A percentile compares a stretch with the other conserved stretches of the same genome.
These are phyloP conservation scores for Hyaloscypha hepaticicola DNA, from an alignment of 495 filamentous ascomycete species.

Conservation along the genomic window DNA sequence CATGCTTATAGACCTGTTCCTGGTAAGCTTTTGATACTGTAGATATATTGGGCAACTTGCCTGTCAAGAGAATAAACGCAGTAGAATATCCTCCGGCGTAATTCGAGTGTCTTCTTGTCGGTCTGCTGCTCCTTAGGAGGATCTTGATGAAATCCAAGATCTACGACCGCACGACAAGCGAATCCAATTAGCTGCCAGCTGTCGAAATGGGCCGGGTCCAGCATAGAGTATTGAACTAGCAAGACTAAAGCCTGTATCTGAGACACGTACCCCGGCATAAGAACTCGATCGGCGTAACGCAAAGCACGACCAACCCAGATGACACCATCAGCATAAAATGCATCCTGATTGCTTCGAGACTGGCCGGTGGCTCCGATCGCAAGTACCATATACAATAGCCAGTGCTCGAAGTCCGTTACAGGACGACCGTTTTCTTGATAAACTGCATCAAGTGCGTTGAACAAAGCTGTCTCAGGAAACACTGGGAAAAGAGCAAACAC, in stretches of 20 bases:
- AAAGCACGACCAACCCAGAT: constrained; percentile 69
- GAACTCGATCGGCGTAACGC: constrained; percentile 71
- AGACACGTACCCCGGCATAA: constrained; percentile 75
- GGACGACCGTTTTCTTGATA: constrained; percentile 59
- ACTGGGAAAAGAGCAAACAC: constrained; percentile 77
- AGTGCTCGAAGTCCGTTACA: constrained; percentile 73
- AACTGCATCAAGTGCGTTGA: constrained; percentile 72
- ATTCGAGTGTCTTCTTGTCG: constrained; percentile 64
- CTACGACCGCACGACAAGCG: constrained; percentile 77
- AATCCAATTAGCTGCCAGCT: constrained; percentile 89
- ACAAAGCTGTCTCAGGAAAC: constrained; percentile 72
- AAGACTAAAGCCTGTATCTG: constrained; percentile 84
- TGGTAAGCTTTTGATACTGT: constrained; percentile 17
- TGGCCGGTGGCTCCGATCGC: constrained; percentile 73
- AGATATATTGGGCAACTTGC: constrained; percentile 43
- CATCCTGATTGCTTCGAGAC: constrained; percentile 65
- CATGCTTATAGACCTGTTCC: constrained; percentile 70
- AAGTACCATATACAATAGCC: constrained; percentile 84
- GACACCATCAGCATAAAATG: constrained; percentile 61
- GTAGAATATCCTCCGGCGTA: constrained; percentile 77
- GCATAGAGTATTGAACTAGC: constrained; percentile 81
- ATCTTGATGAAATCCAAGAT: constrained; percentile 88
- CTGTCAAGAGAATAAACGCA: constrained; percentile 85
- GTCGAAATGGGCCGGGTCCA: constrained; percentile 86
- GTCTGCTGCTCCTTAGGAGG: constrained; percentile 60